Base-by-base conservation (phyloP, 129 eudicot species). In the Arctium lappa region DNA sequence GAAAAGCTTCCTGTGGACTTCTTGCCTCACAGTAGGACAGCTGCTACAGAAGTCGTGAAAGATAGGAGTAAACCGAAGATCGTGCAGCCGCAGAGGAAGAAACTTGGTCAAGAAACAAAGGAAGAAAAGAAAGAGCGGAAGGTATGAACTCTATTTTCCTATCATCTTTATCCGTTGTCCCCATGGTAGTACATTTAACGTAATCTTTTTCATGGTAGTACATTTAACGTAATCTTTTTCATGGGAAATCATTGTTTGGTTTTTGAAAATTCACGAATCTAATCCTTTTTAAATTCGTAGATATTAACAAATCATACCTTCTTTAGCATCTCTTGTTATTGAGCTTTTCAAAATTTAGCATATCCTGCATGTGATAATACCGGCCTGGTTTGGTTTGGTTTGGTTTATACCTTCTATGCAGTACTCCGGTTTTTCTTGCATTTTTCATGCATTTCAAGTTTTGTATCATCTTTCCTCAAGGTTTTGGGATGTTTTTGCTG, bases 81-180 rank as follows among this genome's bases (percentile, higher is more conserved):
- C 11, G 89, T 88, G 78, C 86, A 62, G 73, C 85, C 5, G 31
- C 90, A 86, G 31, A 88, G 88, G 89, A 93, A 91, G 87, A 92
- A 85, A 77, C 85, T 81, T 76, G 88, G 88, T 70, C 91, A 86
- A 86, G 99, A 96, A 88, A 73, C 99, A 0, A 93, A 93, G 85
- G 99, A 93, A 81, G 99, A 96, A 81, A 96, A 96, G 95, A 93
- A 96, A 86, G 97, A 93, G 69, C 88, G 99, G 6, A 96, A 93
- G 99, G 99, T 96, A 87, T 30, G 7, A 38, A 3, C 10, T 83
- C 4, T 42, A 48, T 33, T 65, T 12, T 77, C 13, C 68, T 44
- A 18, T 15, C 8, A 56, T 76, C 0, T 16, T 50, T 29, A 44
- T 22, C n/a, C 15, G 48, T 80, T 69, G 27, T 34, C 22, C 10